Evolutionary conservation across 108 stramenopile species (phyloP).

Genomic region (Cylindrotheca closterium): DNA sequence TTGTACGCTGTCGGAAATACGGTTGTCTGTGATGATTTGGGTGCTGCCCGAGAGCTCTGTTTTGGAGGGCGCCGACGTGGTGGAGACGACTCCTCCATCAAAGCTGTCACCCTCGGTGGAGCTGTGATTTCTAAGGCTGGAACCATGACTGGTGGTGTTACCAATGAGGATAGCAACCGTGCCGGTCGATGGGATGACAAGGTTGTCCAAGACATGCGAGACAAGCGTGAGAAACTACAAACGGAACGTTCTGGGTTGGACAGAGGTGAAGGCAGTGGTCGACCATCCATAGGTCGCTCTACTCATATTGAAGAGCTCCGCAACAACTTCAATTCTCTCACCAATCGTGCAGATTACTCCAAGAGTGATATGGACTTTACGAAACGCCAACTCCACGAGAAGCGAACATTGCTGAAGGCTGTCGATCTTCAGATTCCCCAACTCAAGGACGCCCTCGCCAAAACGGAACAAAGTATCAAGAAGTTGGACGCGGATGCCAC

Average conservation of each 20-base stretch:
- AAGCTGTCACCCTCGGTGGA: conserved; percentile 94
- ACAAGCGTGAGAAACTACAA: conserved; percentile 74
- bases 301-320: conserved; percentile 71
- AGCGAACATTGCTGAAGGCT: conserved; percentile 54
- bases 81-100: conserved; percentile 60
- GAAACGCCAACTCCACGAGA: conserved; percentile 69
- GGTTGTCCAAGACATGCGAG: conserved; percentile 62
- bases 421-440: conserved; percentile 48
- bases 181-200: conserved; percentile 81
- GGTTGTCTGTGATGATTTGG: conserved; percentile 92
- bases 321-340: conserved; percentile 64
- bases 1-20: conserved; percentile 93
- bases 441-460: conserved; percentile 41
- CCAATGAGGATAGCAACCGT: conserved; percentile 58
- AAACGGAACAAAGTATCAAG: conserved; percentile 50
- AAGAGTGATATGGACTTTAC: conserved; percentile 80
- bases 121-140: conserved; percentile 96
- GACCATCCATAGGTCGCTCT: conserved; percentile 32
- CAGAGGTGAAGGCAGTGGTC: conserved; percentile 37
- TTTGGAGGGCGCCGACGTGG: conserved; percentile 50
- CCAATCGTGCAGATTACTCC: conserved; percentile 70
- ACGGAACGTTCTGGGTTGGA: conserved; percentile 69
- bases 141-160: conserved; percentile 96
- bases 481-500: conserved; percentile 45
- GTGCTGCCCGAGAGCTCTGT: conserved; percentile 88